Evolutionary conservation across 768 basidiomycete genomes (phyloP), one percentile per base, ranked within the genome.

Genomic region (Phanerochaete sordida): DNA sequence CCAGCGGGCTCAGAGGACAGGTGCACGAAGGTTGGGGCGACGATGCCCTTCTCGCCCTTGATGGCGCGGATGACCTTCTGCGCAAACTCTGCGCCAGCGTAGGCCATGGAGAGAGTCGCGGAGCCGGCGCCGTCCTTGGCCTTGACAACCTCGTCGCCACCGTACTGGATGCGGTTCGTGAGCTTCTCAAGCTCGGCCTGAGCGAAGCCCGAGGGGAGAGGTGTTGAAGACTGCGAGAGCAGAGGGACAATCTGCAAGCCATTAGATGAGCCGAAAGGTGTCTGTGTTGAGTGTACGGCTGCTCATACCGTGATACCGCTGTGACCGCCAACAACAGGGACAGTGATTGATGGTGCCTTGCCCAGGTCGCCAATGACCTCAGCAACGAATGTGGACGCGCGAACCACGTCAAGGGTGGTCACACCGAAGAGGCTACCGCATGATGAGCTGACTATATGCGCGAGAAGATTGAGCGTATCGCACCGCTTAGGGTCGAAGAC

Each of bases 131-230:
- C 88, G 68, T 93, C 90, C 80, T 99, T 99, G 46, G 97, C 97
- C 78, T 97, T 91, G 72, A 98, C 96, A 69, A 98, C 95, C 77
- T 98, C 95, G 67, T 97, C 95, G 59, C 95, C 95, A 58, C 95
- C 95, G 69, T 91, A 97, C 73, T 96, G 95, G 68, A 97, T 93
- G 65, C 93, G 90, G 58, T 93, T 81, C 50, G 91, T 79, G 52
- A 98, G 82, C 15, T 79, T 75, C 27, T 86, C 84, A 67, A 85
- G 72, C 1, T 74, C 72, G 6, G 75, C 77, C 35, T 76, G 68
- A n/a, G 79, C 66, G 59, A 88, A 59, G 57, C 72, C 72, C n/a
- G 82, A 60, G 28, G 91, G 90, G 24, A 95, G 83, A 16, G 90
- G 79, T 66, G 90, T 87, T 30, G 90, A 84, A 28, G 93, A 87